Conservation (phyloP, 1,284 basidiomycete genomes). For the Clitocybe nebularis region DNA sequence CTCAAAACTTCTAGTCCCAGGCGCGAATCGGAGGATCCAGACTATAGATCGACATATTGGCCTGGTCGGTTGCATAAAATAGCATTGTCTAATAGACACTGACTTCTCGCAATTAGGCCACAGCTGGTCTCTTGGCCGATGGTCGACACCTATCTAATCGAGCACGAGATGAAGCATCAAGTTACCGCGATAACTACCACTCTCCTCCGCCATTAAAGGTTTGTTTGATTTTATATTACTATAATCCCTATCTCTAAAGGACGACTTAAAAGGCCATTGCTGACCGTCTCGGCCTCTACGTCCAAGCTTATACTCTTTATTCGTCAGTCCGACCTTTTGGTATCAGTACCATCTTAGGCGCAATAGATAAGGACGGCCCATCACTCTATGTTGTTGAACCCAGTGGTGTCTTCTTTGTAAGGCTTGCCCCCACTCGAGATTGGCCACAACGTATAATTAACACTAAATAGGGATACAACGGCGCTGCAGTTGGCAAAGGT, state of each 20-base stretch:
- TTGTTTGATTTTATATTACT: constrained; percentile 14
- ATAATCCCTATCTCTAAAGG: constrained; percentile 4
- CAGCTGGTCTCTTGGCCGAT: constrained; percentile 92
- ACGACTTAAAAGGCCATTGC: constrained; percentile 58
- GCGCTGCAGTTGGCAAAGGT: constrained; percentile 95
- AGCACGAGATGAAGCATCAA: constrained; percentile 82
- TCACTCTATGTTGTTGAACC: constrained; percentile 92
- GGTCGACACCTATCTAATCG: constrained; percentile 86
- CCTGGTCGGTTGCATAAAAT: constrained; percentile 48
- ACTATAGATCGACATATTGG: constrained; percentile 93
- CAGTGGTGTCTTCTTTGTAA: constrained; percentile 87
- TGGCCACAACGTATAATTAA: constrained; percentile 2
- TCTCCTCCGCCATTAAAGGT: constrained; percentile 83
- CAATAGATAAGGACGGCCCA: constrained; percentile 88
- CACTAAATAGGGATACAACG: constrained; percentile 84
- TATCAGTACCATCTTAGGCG: constrained; percentile 87
- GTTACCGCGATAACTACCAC: constrained; percentile 75
- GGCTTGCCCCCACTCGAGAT: constrained; percentile 23
- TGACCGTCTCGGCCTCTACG: constrained; percentile 84
- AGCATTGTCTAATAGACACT: background rate
- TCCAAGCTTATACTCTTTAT: constrained; percentile 96
- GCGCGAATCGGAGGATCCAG: constrained; percentile 90
- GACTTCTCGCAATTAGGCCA: constrained; percentile 62
- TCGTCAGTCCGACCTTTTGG: constrained; percentile 98
- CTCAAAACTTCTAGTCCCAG: constrained; percentile 94